Evolutionary conservation across 495 filamentous ascomycete genomes (phyloP), one percentile per base, ranked within the genome.

Genomic region (Aspergillus funiculosus): DNA sequence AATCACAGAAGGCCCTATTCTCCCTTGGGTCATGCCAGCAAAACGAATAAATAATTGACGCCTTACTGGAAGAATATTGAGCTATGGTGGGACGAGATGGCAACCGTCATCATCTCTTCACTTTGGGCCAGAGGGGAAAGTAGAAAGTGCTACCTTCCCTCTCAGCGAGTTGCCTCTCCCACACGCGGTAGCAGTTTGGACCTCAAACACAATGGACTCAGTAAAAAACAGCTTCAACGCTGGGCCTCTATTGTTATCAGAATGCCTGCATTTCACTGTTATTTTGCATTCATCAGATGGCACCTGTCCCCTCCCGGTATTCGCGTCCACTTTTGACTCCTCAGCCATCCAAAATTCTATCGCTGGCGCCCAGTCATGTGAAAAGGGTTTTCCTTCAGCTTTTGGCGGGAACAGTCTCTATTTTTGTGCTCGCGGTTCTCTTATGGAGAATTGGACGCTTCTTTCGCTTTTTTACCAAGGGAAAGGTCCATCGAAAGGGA

Each of bases 381-480:
- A 46, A 44, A 1, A 53, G 47, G 11, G 49, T 67, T 0, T 54
- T 71, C 14, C 40, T 53, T 1, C 55, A 69, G 39, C 63, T 73
- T 0, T 61, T 73, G n/a, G 54, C 59, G 1, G 66, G 66, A 3
- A 69, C 67, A 0, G 42, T 70, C 9, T 53, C 50, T 2, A 69
- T 71, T 30, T 73, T 73, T 21, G 29, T 69, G 11, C 29, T 68
- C 19, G 60, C 55, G 0, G 61, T 72, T 9, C 31, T 73, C 2
- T 62, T 71, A 34, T 73, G 70, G 70, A 73, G 65, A 48, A 31
- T 58, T 25, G 68, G 67, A 9, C 46, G 49, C n/a, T 64, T 68
- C 30, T 43, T 67, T 39, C 64, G 68, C 26, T 54, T 37, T 5
- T 65, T 69, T 38, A 71, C 60, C 6, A 48, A 51, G 44, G 28